Conservation (phyloP, 2,329 filamentous ascomycete genomes). For the Tolypocladium ophioglossoides region DNA sequence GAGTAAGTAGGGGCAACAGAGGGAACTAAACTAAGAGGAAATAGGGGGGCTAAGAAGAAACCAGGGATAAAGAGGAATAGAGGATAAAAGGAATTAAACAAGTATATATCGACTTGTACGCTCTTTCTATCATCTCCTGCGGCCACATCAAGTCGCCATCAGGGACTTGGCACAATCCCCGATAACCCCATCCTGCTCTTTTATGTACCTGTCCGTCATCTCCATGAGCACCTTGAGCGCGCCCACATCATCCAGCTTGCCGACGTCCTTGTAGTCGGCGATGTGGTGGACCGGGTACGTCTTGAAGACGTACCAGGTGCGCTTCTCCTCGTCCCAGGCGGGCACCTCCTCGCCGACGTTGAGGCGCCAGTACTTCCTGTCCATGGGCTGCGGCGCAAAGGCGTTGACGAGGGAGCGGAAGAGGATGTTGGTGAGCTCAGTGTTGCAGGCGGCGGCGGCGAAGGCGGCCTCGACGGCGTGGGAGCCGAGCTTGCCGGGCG, state of each 20-base stretch:
- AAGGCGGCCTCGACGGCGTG: not conserved
- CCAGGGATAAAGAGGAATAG: no score
- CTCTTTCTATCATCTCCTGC: no score
- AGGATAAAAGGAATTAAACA: not conserved
- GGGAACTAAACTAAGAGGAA: no score
- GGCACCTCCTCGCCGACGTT: constrained; percentile 3
- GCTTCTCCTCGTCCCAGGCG: constrained; percentile 4
- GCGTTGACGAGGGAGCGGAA: constrained; percentile 5
- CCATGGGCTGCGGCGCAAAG: constrained; percentile 4
- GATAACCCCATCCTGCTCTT: not conserved
- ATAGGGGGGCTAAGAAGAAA: no score
- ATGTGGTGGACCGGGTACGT: not conserved
- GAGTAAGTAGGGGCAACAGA: no score
- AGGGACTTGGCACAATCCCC: not conserved
- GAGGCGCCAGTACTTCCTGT: constrained; percentile 6
- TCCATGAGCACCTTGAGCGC: not conserved
- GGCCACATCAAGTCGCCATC: not conserved
- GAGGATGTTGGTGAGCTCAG: constrained; percentile 5
- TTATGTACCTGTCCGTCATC: not conserved
- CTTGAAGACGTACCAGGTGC: not conserved
- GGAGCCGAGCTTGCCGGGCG: not conserved
- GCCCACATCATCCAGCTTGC: not conserved
- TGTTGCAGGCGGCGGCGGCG: constrained; percentile 4
- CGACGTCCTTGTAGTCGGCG: not conserved
- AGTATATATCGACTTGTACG: not conserved